These are phyloP conservation scores for Heritiera littoralis DNA, from an alignment of 345 rosid genomes.

Conservation along the genomic window DNA sequence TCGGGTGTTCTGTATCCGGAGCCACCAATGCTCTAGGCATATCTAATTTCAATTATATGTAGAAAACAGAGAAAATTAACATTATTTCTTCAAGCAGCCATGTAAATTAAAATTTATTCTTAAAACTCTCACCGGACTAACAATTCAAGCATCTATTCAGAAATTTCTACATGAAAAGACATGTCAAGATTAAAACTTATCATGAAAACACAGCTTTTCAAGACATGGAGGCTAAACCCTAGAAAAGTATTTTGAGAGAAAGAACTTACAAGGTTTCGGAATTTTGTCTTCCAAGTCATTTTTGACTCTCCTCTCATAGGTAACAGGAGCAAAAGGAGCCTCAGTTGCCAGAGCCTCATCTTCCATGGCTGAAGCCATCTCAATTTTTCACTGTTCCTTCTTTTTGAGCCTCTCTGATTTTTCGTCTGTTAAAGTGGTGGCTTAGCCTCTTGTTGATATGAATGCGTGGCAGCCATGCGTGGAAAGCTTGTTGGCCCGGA, in stretches of 20 bases:
- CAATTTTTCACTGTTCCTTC: neutral
- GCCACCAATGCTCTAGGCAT: conserved; percentile 77
- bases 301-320: conserved; percentile 58
- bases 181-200: no score
- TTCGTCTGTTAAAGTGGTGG: neutral
- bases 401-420: neutral
- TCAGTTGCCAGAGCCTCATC: conserved; percentile 56
- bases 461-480: conserved; percentile 16
- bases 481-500: neutral
- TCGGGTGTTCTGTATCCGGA: conserved; percentile 63
- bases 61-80: neutral
- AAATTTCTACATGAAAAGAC: no score
- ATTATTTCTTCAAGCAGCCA: neutral
- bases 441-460: neutral
- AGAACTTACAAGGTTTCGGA: conserved; percentile 70
- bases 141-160: no score
- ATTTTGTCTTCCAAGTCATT: conserved; percentile 61
- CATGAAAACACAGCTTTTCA: no score
- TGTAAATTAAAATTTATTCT: no score
- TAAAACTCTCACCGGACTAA: no score
- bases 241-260: neutral
- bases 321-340: conserved; percentile 73
- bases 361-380: conserved; percentile 31
- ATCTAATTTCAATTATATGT: conserved; percentile 36
- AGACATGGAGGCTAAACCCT: neutral